Evolutionary conservation across 371 early-diverging fungal species (phyloP).

Genomic region (Mycotypha africana): DNA sequence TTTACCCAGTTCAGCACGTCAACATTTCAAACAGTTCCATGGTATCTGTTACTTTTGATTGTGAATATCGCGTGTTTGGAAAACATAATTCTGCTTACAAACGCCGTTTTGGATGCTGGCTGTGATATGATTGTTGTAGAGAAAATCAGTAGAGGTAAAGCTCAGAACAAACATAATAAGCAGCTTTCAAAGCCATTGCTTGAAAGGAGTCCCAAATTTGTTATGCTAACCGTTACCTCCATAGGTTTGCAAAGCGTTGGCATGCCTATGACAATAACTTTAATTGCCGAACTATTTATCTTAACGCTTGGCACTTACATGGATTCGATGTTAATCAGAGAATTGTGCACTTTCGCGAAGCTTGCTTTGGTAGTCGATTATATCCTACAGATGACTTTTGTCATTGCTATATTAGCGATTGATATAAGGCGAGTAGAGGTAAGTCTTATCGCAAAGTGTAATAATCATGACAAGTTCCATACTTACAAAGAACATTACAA

Average conservation of each 20-base stretch:
- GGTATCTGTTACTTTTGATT: conserved; percentile 65
- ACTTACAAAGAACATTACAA: no score
- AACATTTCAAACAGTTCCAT: conserved; percentile 19
- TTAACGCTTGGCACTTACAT: conserved; percentile 50
- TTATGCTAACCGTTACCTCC: no score
- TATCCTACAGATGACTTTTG: conserved; percentile 67
- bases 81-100: conserved; percentile 64
- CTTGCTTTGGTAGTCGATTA: conserved; percentile 67
- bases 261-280: conserved; percentile 52
- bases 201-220: no score
- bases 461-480: no score
- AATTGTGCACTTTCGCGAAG: conserved; percentile 66
- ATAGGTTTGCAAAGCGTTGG: conserved; percentile 61
- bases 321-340: conserved; percentile 55
- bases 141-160: conserved; percentile 57
- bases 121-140: conserved; percentile 67
- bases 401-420: conserved; percentile 63
- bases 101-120: conserved; percentile 62
- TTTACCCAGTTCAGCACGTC: conserved; percentile 15
- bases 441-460: no score
- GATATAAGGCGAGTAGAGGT: conserved; percentile 74
- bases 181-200: no score
- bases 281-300: conserved; percentile 51
- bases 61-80: conserved; percentile 70
- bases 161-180: no score